A percentile compares a stretch with the other conserved stretches of the same genome.
phyloP scores from a whole-genome alignment of 345 rosid genomes.

The Pugionium cornutum region DNA sequence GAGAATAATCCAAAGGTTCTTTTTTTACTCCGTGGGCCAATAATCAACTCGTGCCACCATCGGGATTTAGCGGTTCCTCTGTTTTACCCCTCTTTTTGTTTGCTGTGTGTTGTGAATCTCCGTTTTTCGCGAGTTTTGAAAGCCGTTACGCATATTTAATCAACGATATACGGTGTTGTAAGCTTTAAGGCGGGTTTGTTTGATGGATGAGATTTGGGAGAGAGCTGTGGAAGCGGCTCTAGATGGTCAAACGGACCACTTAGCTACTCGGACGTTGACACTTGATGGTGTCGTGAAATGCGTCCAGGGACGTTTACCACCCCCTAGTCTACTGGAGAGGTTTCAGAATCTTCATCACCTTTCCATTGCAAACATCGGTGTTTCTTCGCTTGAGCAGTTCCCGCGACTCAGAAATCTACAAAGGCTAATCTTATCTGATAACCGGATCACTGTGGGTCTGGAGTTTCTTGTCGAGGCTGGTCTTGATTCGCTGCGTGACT shows the following conservation, averaged over 20 bases:
- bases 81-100: background rate
- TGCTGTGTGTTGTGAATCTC: too few species aligned
- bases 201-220: constrained; percentile 82
- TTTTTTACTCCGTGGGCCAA: too few species aligned
- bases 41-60: background rate
- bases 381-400: constrained; percentile 68
- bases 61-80: background rate
- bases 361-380: constrained; percentile 66
- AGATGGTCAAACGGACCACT: constrained; percentile 58
- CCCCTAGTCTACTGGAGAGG: constrained; percentile 60
- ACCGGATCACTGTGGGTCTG: constrained; percentile 65
- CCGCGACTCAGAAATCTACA: constrained; percentile 55
- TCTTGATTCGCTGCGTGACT: constrained; percentile 60
- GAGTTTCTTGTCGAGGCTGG: constrained; percentile 67
- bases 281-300: constrained; percentile 81
- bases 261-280: constrained; percentile 50
- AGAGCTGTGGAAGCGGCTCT: constrained; percentile 71
- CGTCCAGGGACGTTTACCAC: constrained; percentile 48
- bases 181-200: background rate
- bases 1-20: background rate
- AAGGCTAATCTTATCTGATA: constrained; percentile 65
- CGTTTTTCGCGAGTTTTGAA: too few species aligned
- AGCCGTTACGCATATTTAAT: too few species aligned
- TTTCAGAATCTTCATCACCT: constrained; percentile 66
- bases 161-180: too few species aligned